Evolutionary conservation across 306 rosid species (phyloP).

Genomic region (Glycine latifolia): DNA sequence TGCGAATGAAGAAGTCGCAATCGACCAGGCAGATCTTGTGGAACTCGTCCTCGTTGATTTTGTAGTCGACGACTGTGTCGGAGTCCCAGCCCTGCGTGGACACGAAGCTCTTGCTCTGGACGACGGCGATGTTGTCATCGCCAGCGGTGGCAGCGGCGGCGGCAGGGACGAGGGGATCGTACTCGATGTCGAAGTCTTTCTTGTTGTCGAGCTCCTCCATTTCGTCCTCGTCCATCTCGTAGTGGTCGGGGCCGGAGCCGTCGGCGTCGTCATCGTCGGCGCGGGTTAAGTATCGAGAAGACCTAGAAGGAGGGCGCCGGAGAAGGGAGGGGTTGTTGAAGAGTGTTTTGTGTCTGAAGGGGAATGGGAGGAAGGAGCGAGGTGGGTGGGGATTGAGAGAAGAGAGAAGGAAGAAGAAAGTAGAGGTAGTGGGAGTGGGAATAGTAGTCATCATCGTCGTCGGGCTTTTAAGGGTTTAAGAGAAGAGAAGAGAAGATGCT

Average conservation of each 20-base stretch:
- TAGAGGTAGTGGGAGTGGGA: not conserved
- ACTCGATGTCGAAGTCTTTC: conserved; percentile 93
- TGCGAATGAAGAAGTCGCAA: conserved; percentile 88
- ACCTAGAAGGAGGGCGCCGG: not conserved
- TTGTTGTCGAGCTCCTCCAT: conserved; percentile 88
- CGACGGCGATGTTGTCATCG: conserved; percentile 64
- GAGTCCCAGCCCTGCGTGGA: conserved; percentile 87
- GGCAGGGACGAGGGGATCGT: conserved; percentile 56
- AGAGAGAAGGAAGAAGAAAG: conserved; percentile 43
- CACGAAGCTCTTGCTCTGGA: conserved; percentile 72
- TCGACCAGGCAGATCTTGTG: conserved; percentile 80
- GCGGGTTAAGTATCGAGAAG: conserved; percentile 56
- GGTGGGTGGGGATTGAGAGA: conserved; percentile 29
- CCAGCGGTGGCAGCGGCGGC: conserved; percentile 26
- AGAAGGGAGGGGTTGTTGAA: not conserved
- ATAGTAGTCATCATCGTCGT: not conserved
- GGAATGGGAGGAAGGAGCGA: not conserved
- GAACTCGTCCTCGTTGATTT: conserved; percentile 89
- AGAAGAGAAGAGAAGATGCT: too few species aligned
- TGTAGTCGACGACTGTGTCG: conserved; percentile 78
- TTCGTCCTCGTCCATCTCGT: conserved; percentile 88
- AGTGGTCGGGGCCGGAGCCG: conserved; percentile 68
- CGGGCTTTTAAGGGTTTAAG: too few species aligned
- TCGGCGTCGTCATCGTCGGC: conserved; percentile 57
- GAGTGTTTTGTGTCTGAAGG: conserved; percentile 42